Evolutionary conservation across 1,284 basidiomycete species (phyloP), one percentile per base, ranked within the genome.

Genomic region (Ceratobasidium theobromae): DNA sequence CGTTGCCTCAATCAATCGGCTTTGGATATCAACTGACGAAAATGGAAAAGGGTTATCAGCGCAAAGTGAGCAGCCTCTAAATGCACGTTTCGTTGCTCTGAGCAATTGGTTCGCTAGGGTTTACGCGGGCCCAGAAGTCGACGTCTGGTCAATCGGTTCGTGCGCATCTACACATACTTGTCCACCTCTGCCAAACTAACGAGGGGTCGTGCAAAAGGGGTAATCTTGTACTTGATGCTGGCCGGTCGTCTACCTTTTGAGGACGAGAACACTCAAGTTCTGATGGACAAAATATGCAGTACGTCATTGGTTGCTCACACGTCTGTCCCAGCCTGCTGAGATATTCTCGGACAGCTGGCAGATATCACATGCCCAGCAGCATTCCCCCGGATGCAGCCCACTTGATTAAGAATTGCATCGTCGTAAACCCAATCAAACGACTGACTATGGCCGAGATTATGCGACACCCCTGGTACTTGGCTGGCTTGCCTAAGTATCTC

Each of bases 161-260:
- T 27, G 12, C 28, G 12, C 33, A 51, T 30, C 21, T 51, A n/a
- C n/a, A n/a, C n/a, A n/a, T n/a, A n/a, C n/a, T n/a, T n/a, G 32
- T 49, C 5, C 33, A 40, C 6, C 48, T 14, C 12, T 28, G 25
- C n/a, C 38, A n/a, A 53, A 32, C 27, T 38, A 28, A 53, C 23
- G 3, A 9, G 25, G 32, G 21, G 28, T 21, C 16, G 25, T 21
- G n/a, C 33, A 6, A 40, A 11, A 57, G 57, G 95, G 0, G 94
- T 97, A 32, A 97, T 98, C 72, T 83, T 98, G 66, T 97, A 94
- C 77, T 94, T 97, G 57, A 93, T 98, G 86, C 82, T 98, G 4
- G 94, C 91, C 73, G 95, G 95, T 9, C 82, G 90, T 54, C 81
- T 97, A 38, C 95, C 95, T 0, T 97, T 98, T 74, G 95, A 97